Percentiles rank a stretch among this genome's conserved stretches.
Evolutionary conservation across 129 eudicot species (phyloP).

Genomic region (Kitagawia praeruptora): DNA sequence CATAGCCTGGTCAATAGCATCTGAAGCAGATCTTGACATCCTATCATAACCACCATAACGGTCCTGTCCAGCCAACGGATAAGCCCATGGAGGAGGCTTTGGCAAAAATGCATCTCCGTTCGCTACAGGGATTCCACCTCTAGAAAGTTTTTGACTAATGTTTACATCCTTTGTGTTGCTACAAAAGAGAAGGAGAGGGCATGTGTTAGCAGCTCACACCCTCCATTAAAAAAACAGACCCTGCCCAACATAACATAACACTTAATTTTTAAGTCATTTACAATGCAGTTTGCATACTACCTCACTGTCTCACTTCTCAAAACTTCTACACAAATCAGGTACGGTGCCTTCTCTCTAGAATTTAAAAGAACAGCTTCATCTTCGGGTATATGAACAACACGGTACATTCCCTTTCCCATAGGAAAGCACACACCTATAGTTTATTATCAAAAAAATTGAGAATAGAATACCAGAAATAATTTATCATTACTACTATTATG

Average conservation of each 20-base stretch:
- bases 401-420: conserved; percentile 89
- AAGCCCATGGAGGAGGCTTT: conserved; percentile 99
- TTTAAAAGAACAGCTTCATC: conserved; percentile 96
- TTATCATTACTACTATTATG: neutral
- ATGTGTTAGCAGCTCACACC: neutral
- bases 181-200: conserved; percentile 10
- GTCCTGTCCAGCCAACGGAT: conserved; percentile 79
- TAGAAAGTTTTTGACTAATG: conserved; percentile 67
- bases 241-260: neutral
- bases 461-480: conserved; percentile 2
- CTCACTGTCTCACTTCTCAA: conserved; percentile 70
- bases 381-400: conserved; percentile 95
- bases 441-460: neutral
- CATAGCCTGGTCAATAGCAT: conserved; percentile 96
- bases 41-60: conserved; percentile 67
- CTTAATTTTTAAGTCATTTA: neutral
- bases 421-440: conserved; percentile 88
- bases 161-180: conserved; percentile 64
- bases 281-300: conserved; percentile 24
- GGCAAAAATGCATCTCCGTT: conserved; percentile 93
- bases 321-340: conserved; percentile 86
- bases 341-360: conserved; percentile 98
- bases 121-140: conserved; percentile 93
- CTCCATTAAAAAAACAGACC: neutral
- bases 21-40: conserved; percentile 92